Base-by-base conservation (phyloP, 2,329 filamentous ascomycete species). In the Grosmannia huntii region DNA sequence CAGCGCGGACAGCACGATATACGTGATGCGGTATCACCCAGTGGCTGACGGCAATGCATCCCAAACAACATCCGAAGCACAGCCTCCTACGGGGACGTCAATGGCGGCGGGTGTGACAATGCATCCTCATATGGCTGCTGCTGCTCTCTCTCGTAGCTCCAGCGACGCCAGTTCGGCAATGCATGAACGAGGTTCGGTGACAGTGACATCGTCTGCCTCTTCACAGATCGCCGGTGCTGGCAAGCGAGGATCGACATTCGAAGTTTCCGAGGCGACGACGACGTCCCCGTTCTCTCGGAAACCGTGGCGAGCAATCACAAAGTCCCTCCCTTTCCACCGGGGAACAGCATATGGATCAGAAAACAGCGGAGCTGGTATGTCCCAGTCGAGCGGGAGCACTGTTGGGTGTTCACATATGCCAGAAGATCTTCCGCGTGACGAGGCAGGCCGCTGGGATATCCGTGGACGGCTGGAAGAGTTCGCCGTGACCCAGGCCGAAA, bases 1-100 rank as follows among this genome's bases (percentile, higher is more conserved):
- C 21, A 85, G 82, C 64, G 82, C 80, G 1, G 81, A 81, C 51
- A 85, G 82, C 66, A 85, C 82, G 1, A 77, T 82, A 3, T 86
- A 86, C 62, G 80, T 81, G 7, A 75, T 85, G 41, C 75, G 81
- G 56, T 85, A 85, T 62, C 81, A 83, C 57, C 74, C 79, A 12
- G 72, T 79, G 7, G 78, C 79, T 2, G 82, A 82, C 59, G 60
- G 57, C 53, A 73, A 74, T 19, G 73, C 74, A 5, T 73, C 74
- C 5, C 72, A 73, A 56, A 75, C 75, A 10, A 75, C 76, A 3
- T 52, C 46, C 6, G 74, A 78, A n/a, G 70, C 65, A 6, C 50
- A 19, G 5, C 28, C 48, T n/a, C 1, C 28, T 12, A 10, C 14
- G 7, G 33, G 25, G 11, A 33, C 50, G 14, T 46, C 50, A 3